A percentile compares a stretch with the other conserved stretches of the same genome.
phyloP scores from a whole-genome alignment of 2,329 filamentous ascomycete genomes.

The Diaporthe sp. region DNA sequence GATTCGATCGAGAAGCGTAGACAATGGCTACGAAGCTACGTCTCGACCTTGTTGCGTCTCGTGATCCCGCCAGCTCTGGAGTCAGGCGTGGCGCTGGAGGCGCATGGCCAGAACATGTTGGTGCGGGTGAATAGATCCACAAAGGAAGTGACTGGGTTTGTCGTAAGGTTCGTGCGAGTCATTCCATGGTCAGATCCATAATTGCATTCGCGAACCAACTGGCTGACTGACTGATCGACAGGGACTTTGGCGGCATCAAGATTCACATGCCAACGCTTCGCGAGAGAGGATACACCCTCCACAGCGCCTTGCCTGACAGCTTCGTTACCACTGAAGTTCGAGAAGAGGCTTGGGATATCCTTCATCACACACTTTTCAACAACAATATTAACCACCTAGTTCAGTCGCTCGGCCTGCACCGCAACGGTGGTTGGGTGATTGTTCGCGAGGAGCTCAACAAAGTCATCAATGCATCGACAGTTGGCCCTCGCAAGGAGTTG shows the following conservation, averaged over 20 bases:
- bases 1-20: neutral
- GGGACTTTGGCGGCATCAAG: conserved; percentile 22
- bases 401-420: conserved; percentile 11
- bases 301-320: conserved; percentile 17
- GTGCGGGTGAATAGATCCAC: conserved; percentile 16
- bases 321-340: conserved; percentile 4
- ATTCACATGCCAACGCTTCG: conserved; percentile 20
- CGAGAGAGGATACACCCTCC: conserved; percentile 3
- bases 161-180: conserved; percentile 21
- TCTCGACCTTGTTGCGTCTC: conserved; percentile 5
- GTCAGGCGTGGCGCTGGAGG: conserved; percentile 8
- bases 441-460: conserved; percentile 4
- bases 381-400: conserved; percentile 13
- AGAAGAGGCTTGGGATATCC: conserved; percentile 8
- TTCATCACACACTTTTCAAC: conserved; percentile 13
- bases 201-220: rapidly evolving
- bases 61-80: neutral
- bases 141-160: conserved; percentile 9
- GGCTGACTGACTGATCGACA: neutral
- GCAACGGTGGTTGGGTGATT: conserved; percentile 9
- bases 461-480: neutral
- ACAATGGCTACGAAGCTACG: neutral
- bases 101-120: conserved; percentile 21
- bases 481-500: neutral
- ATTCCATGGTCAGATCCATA: neutral